These are phyloP conservation scores for Annona squamosa DNA, from an alignment of 164 flowering plant species.

Conservation along the genomic window DNA sequence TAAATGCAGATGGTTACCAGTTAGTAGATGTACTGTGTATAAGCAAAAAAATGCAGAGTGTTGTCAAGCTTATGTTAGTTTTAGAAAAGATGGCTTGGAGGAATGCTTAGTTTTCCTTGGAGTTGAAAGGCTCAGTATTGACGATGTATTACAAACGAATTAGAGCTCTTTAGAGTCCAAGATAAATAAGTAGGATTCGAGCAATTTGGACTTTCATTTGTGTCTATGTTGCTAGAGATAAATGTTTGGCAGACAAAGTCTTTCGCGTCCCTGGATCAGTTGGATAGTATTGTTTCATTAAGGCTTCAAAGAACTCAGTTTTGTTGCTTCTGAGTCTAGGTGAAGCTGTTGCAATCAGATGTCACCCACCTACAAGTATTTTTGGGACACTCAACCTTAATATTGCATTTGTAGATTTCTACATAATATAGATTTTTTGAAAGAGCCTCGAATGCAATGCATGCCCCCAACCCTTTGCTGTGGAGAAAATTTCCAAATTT, in stretches of 20 bases:
- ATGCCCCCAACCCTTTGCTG: no score
- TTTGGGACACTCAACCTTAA: conserved; percentile 68
- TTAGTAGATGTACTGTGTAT: no score
- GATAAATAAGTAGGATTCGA: conserved; percentile 63
- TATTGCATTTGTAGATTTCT: conserved; percentile 53
- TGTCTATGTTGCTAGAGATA: conserved; percentile 72
- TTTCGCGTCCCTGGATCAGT: conserved; percentile 41
- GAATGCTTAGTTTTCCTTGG: conserved; percentile 63
- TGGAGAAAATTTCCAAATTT: no score
- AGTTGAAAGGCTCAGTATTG: conserved; percentile 72
- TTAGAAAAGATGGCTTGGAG: conserved; percentile 60
- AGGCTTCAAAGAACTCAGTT: conserved; percentile 51
- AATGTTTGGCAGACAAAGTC: conserved; percentile 52
- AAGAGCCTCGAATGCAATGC: conserved; percentile 14
- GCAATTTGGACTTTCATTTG: conserved; percentile 60
- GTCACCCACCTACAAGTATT: conserved; percentile 61
- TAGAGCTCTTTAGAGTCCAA: conserved; percentile 50
- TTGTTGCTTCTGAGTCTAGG: conserved; percentile 66
- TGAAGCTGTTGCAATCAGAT: conserved; percentile 71
- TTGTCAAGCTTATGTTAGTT: conserved; percentile 45
- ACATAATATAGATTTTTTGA: conserved; percentile 53
- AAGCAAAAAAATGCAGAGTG: conserved; percentile 21
- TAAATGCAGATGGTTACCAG: no score
- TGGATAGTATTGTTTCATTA: conserved; percentile 41
- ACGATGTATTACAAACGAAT: conserved; percentile 71